These are phyloP conservation scores for Metschnikowia borealis DNA, from an alignment of 805 yeast species.

Conservation along the genomic window DNA sequence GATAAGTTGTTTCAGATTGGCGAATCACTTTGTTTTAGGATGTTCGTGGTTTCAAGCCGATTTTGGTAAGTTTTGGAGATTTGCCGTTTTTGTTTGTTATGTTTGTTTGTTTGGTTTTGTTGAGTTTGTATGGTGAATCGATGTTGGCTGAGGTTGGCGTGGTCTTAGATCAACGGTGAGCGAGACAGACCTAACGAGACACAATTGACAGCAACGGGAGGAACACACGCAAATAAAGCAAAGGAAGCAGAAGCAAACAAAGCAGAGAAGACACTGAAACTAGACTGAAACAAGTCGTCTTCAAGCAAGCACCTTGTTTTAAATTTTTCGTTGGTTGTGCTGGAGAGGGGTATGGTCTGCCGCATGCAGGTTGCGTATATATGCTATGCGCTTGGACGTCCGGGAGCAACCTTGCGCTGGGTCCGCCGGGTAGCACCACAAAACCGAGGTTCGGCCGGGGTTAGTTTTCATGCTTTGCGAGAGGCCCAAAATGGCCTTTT, in stretches of 20 bases:
- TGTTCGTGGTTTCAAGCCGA: too few species aligned
- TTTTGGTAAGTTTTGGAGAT: too few species aligned
- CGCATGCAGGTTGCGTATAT: constrained; percentile 9
- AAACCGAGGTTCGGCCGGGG: neutral
- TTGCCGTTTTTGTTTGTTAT: too few species aligned
- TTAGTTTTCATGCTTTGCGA: neutral
- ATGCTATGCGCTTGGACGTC: constrained; percentile 7
- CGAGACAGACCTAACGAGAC: too few species aligned
- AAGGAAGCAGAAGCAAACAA: neutral
- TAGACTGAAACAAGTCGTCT: neutral
- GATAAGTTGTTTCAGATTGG: too few species aligned
- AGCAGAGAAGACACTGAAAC: too few species aligned
- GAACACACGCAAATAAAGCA: neutral
- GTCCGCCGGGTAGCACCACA: neutral
- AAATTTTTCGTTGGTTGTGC: constrained; percentile 14
- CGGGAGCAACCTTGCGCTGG: constrained; percentile 1
- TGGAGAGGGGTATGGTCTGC: constrained; percentile 12
- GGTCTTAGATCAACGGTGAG: neutral
- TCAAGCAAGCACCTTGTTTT: neutral
- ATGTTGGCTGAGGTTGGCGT: neutral
- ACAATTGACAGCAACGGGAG: too few species aligned
- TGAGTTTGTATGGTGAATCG: too few species aligned
- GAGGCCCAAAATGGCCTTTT: neutral
- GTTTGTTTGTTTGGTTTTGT: too few species aligned
- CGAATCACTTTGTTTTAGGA: too few species aligned